These are phyloP conservation scores for Phylloporus rhodoxanthus DNA, from an alignment of 768 basidiomycete species.

Conservation along the genomic window DNA sequence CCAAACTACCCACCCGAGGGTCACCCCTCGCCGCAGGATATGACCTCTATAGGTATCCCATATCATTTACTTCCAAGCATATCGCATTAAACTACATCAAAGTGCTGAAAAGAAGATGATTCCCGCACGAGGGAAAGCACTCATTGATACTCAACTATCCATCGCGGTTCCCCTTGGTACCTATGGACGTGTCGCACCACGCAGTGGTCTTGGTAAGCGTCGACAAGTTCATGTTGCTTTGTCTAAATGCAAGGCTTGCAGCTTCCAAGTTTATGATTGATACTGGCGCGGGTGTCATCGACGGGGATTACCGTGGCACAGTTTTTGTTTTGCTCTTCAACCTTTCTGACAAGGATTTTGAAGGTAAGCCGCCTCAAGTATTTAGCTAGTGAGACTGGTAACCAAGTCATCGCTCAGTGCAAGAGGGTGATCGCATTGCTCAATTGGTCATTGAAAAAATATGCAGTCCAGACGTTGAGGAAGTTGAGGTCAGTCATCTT, in stretches of 20 bases:
- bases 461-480: constrained; percentile 75
- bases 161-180: constrained; percentile 91
- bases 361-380: constrained; percentile 42
- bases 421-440: constrained; percentile 92
- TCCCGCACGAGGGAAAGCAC: constrained; percentile 86
- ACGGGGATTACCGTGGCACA: constrained; percentile 91
- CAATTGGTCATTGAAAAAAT: constrained; percentile 93
- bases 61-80: neutral
- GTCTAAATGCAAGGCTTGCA: constrained; percentile 26
- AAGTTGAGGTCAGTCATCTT: constrained; percentile 60
- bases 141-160: constrained; percentile 87
- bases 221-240: neutral
- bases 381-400: neutral
- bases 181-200: constrained; percentile 94
- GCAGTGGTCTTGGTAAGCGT: constrained; percentile 84
- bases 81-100: constrained; percentile 1
- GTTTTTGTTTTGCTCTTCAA: constrained; percentile 94
- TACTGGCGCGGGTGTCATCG: constrained; percentile 95
- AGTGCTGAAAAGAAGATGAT: constrained; percentile 83
- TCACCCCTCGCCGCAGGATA: constrained; percentile 87
- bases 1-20: constrained; percentile 80
- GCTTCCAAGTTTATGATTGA: constrained; percentile 98
- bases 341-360: constrained; percentile 81
- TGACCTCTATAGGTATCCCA: constrained; percentile 78
- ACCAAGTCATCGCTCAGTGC: constrained; percentile 44